Conservation (phyloP, 352 stramenopile species). For the Pythium folliculosum region DNA sequence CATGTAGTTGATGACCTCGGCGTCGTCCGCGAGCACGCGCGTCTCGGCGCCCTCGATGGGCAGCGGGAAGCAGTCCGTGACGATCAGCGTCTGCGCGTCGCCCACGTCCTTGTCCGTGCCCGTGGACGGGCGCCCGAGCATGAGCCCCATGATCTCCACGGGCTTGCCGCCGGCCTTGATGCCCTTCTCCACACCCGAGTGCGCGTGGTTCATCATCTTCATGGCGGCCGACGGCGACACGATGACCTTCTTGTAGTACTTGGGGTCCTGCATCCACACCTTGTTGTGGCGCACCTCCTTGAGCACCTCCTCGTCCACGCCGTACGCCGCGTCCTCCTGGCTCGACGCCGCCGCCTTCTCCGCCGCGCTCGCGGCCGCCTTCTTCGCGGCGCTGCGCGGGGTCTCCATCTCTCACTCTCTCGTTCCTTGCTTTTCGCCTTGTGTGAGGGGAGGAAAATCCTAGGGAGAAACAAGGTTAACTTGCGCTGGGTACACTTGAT, state of each 20-base stretch:
- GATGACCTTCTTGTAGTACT: conserved; percentile 97
- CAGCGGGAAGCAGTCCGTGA: conserved; percentile 98
- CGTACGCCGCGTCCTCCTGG: conserved; percentile 70
- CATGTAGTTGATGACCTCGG: conserved; percentile 99
- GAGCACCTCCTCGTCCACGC: conserved; percentile 83
- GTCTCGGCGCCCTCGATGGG: conserved; percentile 97
- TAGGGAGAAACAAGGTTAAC: conserved; percentile 9
- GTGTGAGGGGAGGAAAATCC: conserved; percentile 1
- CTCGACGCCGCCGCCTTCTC: conserved; percentile 5
- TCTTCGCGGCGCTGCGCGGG: conserved; percentile 19
- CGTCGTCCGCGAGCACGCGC: conserved; percentile 95
- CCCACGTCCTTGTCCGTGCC: conserved; percentile 84
- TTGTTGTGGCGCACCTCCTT: conserved; percentile 88
- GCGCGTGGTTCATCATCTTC: conserved; percentile 98
- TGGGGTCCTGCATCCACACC: conserved; percentile 91
- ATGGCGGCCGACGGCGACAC: conserved; percentile 93
- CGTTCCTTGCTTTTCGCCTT: conserved; percentile 1
- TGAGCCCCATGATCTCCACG: conserved; percentile 99
- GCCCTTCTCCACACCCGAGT: conserved; percentile 98
- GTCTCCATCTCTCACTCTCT: conserved; percentile 22
- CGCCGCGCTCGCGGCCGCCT: not conserved
- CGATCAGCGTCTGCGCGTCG: conserved; percentile 92
- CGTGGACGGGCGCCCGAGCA: conserved; percentile 92
- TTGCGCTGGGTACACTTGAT: conserved; percentile 14
- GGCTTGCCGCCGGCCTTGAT: conserved; percentile 95